phyloP scores from a whole-genome alignment of 345 rosid species.

The Odontarrhena argentea region DNA sequence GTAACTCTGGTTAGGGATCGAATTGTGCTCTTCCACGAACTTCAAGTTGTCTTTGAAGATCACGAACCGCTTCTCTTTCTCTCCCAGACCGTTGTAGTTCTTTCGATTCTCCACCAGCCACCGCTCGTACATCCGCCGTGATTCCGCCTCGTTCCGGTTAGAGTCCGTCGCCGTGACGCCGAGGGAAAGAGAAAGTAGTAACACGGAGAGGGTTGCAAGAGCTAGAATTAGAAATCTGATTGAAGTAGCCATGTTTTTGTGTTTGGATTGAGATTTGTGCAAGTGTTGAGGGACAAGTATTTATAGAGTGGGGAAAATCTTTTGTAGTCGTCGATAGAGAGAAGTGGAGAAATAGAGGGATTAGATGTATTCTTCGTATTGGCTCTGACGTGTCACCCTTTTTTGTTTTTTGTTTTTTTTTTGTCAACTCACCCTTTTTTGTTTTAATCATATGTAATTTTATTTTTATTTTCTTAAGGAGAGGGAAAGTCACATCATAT shows the following conservation, averaged over 20 bases:
- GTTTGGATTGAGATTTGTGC: conserved; percentile 27
- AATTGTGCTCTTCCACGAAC: conserved; percentile 54
- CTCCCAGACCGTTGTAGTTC: conserved; percentile 55
- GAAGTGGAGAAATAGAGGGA: conserved; percentile 19
- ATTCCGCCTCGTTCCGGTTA: not conserved
- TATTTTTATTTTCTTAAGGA: not conserved
- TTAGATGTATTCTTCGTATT: conserved; percentile 38
- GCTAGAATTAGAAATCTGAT: not conserved
- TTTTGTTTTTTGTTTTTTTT: not conserved
- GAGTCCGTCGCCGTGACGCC: conserved; percentile 6
- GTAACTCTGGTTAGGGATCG: conserved; percentile 40
- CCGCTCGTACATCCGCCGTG: conserved; percentile 44
- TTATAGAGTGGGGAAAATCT: conserved; percentile 17
- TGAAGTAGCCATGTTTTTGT: conserved; percentile 5
- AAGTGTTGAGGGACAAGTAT: conserved; percentile 29
- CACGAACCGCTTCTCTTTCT: conserved; percentile 55
- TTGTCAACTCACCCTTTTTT: too few relatives aligned
- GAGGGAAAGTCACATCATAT: conserved; percentile 11
- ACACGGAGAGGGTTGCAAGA: conserved; percentile 3
- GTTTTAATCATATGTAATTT: too few relatives aligned
- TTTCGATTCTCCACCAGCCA: conserved; percentile 59
- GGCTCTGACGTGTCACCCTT: conserved; percentile 31
- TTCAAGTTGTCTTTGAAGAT: conserved; percentile 61
- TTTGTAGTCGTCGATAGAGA: conserved; percentile 15
- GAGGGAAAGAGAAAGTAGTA: conserved; percentile 21